Evolutionary conservation across 768 basidiomycete genomes (phyloP).

Genomic region (Pleurotus tuber-regium): DNA sequence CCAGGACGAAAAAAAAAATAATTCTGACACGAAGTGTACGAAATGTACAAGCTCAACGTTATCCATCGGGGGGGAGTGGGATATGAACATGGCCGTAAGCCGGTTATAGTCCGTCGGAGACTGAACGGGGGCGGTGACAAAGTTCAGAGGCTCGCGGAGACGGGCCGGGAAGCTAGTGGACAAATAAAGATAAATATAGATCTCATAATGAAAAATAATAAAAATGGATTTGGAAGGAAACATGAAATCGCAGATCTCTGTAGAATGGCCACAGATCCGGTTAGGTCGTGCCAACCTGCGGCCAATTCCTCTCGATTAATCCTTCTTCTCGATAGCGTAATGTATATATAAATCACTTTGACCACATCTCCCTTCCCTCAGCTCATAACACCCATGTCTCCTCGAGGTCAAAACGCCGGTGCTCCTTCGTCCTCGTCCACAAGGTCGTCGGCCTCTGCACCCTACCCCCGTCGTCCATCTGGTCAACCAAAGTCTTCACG

Average conservation of each 20-base stretch:
- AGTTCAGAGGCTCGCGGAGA: slow-evolving; percentile 12
- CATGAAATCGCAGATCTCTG: slow-evolving; percentile 8
- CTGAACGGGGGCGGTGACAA: slow-evolving; percentile 9
- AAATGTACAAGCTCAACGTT: neutral
- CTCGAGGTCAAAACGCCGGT: slow-evolving; percentile 41
- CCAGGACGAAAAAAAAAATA: too few species aligned
- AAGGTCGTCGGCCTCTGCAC: slow-evolving; percentile 19
- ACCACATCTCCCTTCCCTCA: slow-evolving; percentile 27
- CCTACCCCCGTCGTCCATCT: slow-evolving; percentile 48
- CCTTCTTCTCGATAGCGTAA: slow-evolving; percentile 31
- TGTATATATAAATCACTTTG: slow-evolving; percentile 27
- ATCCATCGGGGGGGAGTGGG: slow-evolving; percentile 1
- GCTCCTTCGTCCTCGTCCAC: slow-evolving; percentile 34
- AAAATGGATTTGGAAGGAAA: slow-evolving; percentile 1
- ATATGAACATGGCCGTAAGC: neutral
- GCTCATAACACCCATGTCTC: slow-evolving; percentile 50
- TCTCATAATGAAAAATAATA: slow-evolving; percentile 6
- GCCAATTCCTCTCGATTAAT: slow-evolving; percentile 21
- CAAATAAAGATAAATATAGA: neutral
- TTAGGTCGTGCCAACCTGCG: slow-evolving; percentile 2
- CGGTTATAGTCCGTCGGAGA: neutral
- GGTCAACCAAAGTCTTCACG: slow-evolving; percentile 74
- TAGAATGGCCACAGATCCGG: slow-evolving; percentile 4
- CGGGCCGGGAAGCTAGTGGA: slow-evolving; percentile 4
- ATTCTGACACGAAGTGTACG: too few species aligned